Evolutionary conservation across 306 rosid genomes (phyloP).

Genomic region (Urtica urens): DNA sequence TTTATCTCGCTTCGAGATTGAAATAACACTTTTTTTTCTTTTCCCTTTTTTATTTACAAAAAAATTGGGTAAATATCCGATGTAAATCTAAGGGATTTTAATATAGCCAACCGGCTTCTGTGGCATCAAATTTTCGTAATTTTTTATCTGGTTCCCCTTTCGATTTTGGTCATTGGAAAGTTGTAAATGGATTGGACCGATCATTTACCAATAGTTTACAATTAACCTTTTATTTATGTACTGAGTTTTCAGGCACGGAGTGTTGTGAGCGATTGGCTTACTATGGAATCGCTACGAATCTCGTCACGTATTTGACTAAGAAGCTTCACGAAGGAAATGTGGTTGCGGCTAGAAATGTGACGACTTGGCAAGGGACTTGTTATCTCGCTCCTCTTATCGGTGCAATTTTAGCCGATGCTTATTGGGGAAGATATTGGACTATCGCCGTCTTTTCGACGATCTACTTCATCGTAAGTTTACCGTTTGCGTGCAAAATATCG

Average conservation of each 20-base stretch:
- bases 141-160: no score
- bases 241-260: conserved; percentile 51
- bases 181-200: no score
- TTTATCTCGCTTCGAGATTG: no score
- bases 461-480: conserved; percentile 69
- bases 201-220: no score
- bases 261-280: conserved; percentile 92
- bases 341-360: conserved; percentile 84
- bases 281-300: conserved; percentile 86
- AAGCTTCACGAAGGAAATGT: conserved; percentile 86
- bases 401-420: conserved; percentile 89
- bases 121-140: no score
- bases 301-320: conserved; percentile 79
- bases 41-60: not conserved
- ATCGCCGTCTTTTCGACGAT: conserved; percentile 70
- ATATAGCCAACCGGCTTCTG: no score
- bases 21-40: not conserved
- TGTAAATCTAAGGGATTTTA: no score
- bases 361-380: conserved; percentile 97
- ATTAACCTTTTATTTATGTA: not conserved
- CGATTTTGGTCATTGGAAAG: no score
- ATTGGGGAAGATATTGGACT: conserved; percentile 99
- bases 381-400: conserved; percentile 96
- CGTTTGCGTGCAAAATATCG: not conserved
- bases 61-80: no score